Evolutionary conservation across 2,329 filamentous ascomycete species (phyloP), one percentile per base, ranked within the genome.

Genomic region (Penicillium polonicum): DNA sequence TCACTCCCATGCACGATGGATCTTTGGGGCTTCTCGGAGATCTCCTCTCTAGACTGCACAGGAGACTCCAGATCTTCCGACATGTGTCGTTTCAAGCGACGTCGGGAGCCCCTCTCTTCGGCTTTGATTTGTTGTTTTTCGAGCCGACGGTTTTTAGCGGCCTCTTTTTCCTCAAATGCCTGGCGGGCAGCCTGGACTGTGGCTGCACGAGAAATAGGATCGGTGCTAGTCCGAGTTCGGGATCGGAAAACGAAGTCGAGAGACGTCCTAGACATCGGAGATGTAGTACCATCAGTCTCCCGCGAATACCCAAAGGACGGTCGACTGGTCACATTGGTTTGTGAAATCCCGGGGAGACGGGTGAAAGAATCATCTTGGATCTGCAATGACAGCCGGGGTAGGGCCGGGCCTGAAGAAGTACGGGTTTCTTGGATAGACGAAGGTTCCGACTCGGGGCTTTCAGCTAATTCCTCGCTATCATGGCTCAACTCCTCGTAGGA

Each of bases 91-190:
- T 79, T 82, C 57, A 74, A 71, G 45, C 74, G 75, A 54, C 79
- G 79, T 27, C 72, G 73, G 29, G 70, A 70, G 49, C 75, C 72
- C 54, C 65, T 81, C 71, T 67, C 77, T 68, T 74, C 82, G 58
- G 77, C 74, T 74, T 74, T 82, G 57, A 75, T 67, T 46, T 76
- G 79, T 54, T 83, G 82, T 64, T 81, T 78, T 65, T 85, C 80
- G 45, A 79, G 72, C 63, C 83, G 83, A 49, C 76, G 78, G 54
- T 79, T 79, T 64, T 85, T 86, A 36, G 79, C 81, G 4, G 80
- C 82, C 70, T 86, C 82, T 62, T 83, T 83, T 62, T 85, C 82
- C 57, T 83, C 78, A 67, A 85, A 86, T 33, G 83, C 83, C 50
- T 80, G 75, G 7, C 84, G 79, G 5, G 82, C 80, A 44, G 81